These are phyloP conservation scores for Polygonum aviculare DNA, from an alignment of 148 eudicot genomes.

Conservation along the genomic window DNA sequence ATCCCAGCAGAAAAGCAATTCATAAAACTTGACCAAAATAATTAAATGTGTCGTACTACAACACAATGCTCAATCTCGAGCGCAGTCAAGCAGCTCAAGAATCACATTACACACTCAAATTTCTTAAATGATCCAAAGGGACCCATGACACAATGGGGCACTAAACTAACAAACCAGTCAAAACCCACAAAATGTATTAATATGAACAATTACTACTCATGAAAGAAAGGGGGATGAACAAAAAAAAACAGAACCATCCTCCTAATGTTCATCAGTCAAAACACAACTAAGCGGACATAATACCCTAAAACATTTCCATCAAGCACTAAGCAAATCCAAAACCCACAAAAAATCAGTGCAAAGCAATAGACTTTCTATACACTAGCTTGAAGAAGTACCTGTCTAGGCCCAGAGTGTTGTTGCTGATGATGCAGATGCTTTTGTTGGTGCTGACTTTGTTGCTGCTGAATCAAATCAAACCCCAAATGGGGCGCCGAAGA, in stretches of 20 bases:
- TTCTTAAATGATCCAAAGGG: not conserved
- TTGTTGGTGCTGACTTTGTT: conserved; percentile 36
- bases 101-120: not conserved
- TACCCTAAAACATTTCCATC: not conserved
- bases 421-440: not conserved
- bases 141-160: not conserved
- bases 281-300: not conserved
- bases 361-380: not conserved
- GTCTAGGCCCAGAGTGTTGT: no score
- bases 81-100: not conserved
- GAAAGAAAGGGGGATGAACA: not conserved
- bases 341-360: not conserved
- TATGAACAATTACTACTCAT: not conserved
- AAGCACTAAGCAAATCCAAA: not conserved
- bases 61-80: not conserved
- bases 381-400: not conserved
- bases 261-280: not conserved
- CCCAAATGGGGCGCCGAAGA: conserved; percentile 63
- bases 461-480: conserved; percentile 59
- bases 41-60: not conserved
- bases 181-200: not conserved
- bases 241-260: not conserved
- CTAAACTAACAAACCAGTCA: not conserved
- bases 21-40: not conserved
- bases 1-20: not conserved